Evolutionary conservation across 1,284 basidiomycete species (phyloP).

Genomic region (Thecaphora thlaspeos): DNA sequence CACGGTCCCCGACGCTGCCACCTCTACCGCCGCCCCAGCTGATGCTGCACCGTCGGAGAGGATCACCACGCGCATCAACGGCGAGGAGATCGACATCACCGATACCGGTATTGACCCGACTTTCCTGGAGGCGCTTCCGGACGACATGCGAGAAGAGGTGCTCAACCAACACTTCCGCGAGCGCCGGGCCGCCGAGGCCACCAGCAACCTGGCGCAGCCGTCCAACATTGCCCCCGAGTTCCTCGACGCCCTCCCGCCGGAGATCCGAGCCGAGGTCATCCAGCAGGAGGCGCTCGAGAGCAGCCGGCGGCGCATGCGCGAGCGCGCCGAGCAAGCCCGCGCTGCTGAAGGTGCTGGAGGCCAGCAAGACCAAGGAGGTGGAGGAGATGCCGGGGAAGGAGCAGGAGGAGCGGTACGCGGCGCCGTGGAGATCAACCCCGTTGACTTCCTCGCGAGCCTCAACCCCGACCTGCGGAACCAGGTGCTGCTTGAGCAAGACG

Average conservation of each 20-base stretch:
- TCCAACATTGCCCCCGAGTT: slow-evolving; percentile 92
- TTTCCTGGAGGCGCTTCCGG: slow-evolving; percentile 94
- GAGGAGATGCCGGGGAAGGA: neutral
- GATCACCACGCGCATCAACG: slow-evolving; percentile 67
- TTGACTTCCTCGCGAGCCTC: slow-evolving; percentile 81
- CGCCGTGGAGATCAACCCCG: slow-evolving; percentile 73
- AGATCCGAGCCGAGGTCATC: slow-evolving; percentile 92
- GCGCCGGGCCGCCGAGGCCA: slow-evolving; percentile 64
- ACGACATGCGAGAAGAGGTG: slow-evolving; percentile 98
- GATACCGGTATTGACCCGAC: slow-evolving; percentile 98
- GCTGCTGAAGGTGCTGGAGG: no score
- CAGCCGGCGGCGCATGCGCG: slow-evolving; percentile 60
- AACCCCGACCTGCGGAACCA: slow-evolving; percentile 78
- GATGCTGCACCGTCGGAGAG: slow-evolving; percentile 5
- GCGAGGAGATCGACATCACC: slow-evolving; percentile 93
- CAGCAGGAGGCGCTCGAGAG: slow-evolving; percentile 84
- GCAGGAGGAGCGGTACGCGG: slow-evolving; percentile 49
- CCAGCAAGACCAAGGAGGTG: no score
- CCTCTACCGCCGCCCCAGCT: no score
- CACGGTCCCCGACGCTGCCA: no score
- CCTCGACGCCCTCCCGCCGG: slow-evolving; percentile 89
- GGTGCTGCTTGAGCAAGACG: slow-evolving; percentile 81
- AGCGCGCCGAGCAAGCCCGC: slow-evolving; percentile 12
- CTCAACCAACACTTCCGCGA: slow-evolving; percentile 96
- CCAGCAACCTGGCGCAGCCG: slow-evolving; percentile 62